Evolutionary conservation across 345 rosid genomes (phyloP), one percentile per base, ranked within the genome.

Genomic region (Barbarea vulgaris): DNA sequence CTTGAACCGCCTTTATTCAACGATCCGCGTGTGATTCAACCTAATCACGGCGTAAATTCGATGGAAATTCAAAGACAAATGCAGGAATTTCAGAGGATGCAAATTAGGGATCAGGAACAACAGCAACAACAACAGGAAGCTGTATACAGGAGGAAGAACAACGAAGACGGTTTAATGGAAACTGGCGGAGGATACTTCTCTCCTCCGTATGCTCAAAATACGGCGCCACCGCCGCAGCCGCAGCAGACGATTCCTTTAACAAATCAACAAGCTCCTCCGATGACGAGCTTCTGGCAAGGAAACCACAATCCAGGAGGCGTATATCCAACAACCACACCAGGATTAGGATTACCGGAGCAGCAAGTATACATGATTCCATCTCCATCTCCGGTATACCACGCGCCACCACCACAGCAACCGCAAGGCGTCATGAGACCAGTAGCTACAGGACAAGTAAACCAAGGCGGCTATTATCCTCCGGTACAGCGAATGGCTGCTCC

Each of bases 21-120:
- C 42, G 83, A 83, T 22, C 79, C 77, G 72, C 79, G 66, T 31
- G 75, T 59, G 56, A 66, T 82, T 33, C 84, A 64, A 69, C 48
- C 75, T 66, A 87, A 88, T 78, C 91, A 73, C 18, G 81, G 78
- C 34, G 67, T 81, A 48, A 76, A 69, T 65, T 84, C 86, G 17
- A 73, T 63, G 41, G 89, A 86, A 15, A 70, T 85, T 46, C 93
- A 86, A 75, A 74, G 86, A 22, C 87, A 84, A 63, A 15, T 88
- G 57, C 93, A 86, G 64, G 86, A 93, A 39, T 69, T 93, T 56
- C 96, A 93, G 81, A 85, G 96, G 84, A 41, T 93, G 83, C 98
- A 91, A 5, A 83, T 91, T 39, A 82, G 88, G 57, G 87, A 89
- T 47, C 86, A 84, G 55, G 77, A 83, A 36, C 82, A 69, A 8